Evolutionary conservation across 495 filamentous ascomycete species (phyloP), one percentile per base, ranked within the genome.

Genomic region (Amphirosellinia nigrospora): DNA sequence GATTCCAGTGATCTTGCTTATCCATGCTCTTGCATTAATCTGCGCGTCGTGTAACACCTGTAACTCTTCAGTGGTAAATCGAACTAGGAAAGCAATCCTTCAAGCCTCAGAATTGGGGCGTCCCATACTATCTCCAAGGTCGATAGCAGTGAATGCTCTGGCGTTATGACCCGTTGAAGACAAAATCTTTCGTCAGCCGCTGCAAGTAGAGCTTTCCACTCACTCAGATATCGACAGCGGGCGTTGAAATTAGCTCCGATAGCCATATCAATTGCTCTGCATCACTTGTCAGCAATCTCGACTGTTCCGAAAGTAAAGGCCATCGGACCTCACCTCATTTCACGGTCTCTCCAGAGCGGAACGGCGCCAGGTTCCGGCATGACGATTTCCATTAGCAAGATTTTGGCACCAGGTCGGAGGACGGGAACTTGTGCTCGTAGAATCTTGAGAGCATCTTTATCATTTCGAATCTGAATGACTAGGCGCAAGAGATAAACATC

Each of bases 401-500:
- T 72, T 65, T 78, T 73, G n/a, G 78, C 75, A 0, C 73, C 76
- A 3, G 65, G 50, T 59, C 77, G 80, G 74, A 88, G 70, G n/a
- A 78, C 82, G 0, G 78, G 77, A 8, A 84, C 68, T 8, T 84
- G 68, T 7, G 79, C 74, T 28, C 69, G 73, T 10, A 88, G 64
- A 65, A 87, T 85, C 16, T 64, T 71, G 11, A 81, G 58, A 19
- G 75, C 78, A 45, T 86, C 73, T 43, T 77, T 72, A 45, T 83
- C 78, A 8, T 75, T 55, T 78, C 83, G 83, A 67, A 86, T 80
- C 66, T 87, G 86, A 21, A 89, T 67, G 43, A 88, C 79, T 70
- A 78, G 73, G 6, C 86, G 82, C 26, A 88, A 76, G 46, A 88
- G 77, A 72, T 88, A 89, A 11, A 84, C 79, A 61, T 87, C 84